Percentiles rank a stretch among this genome's conserved stretches.
Conservation (phyloP, 257 asterid genomes). For the Fraxinus americana region DNA sequence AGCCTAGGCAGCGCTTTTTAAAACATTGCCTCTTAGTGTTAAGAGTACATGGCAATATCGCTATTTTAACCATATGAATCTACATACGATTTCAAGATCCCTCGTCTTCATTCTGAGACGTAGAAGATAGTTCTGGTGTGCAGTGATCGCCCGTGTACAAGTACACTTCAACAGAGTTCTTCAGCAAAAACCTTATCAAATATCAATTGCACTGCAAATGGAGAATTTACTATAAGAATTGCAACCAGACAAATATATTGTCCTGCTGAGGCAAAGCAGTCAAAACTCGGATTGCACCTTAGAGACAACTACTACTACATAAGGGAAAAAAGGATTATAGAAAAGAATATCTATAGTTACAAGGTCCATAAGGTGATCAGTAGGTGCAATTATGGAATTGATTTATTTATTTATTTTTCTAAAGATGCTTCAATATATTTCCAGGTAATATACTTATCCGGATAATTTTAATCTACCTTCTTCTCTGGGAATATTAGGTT, state of each 20-base stretch:
- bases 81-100: not conserved
- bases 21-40: not conserved
- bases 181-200: slow-evolving; percentile 68
- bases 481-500: slow-evolving; percentile 74
- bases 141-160: not conserved
- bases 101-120: not conserved
- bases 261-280: not conserved
- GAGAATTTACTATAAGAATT: slow-evolving; percentile 10
- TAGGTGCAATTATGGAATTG: not conserved
- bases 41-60: not conserved
- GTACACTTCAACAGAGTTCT: slow-evolving; percentile 49
- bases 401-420: too few species aligned
- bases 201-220: slow-evolving; percentile 56
- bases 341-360: not conserved
- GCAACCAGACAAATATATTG: not conserved
- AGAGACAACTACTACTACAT: not conserved
- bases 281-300: not conserved
- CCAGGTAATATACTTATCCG: not conserved
- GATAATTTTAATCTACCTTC: slow-evolving; percentile 49
- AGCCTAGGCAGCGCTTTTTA: too few species aligned
- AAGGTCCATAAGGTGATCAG: not conserved
- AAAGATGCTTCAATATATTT: too few species aligned
- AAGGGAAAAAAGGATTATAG: not conserved
- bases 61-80: not conserved
- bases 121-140: not conserved